Conservation (phyloP, 169 alveolate species). For the Eimeria maxima region DNA sequence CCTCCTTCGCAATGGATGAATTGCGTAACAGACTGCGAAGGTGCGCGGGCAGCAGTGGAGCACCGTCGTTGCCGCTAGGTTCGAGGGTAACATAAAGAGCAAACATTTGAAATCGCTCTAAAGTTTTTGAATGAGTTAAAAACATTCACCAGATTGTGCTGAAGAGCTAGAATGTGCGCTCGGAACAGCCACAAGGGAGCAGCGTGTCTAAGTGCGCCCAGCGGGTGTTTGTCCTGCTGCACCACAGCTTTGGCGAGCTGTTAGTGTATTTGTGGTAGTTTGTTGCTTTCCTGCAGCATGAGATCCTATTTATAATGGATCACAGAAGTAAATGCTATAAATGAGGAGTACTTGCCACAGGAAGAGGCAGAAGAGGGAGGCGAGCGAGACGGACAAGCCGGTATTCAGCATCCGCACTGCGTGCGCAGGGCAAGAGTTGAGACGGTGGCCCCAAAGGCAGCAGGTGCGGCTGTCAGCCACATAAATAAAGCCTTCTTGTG, state of each 20-base stretch:
- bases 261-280: not conserved
- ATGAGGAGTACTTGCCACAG: too few relatives aligned
- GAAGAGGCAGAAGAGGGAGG: not conserved
- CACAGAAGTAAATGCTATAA: not conserved
- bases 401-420: conserved; percentile 27
- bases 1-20: too few relatives aligned
- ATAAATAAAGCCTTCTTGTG: not conserved
- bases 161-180: not conserved
- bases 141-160: not conserved
- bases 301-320: not conserved
- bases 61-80: not conserved
- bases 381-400: conserved; percentile 9
- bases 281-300: not conserved
- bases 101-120: not conserved
- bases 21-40: not conserved
- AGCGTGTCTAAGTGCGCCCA: conserved; percentile 1
- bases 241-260: not conserved
- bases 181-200: not conserved
- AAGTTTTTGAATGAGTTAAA: not conserved
- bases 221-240: not conserved
- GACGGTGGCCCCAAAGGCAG: not conserved
- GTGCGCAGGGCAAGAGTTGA: not conserved
- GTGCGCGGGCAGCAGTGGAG: not conserved
- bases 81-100: not conserved
- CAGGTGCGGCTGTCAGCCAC: not conserved